Evolutionary conservation across 371 early-diverging fungal species (phyloP).

Genomic region (Blyttiomyces sp.): DNA sequence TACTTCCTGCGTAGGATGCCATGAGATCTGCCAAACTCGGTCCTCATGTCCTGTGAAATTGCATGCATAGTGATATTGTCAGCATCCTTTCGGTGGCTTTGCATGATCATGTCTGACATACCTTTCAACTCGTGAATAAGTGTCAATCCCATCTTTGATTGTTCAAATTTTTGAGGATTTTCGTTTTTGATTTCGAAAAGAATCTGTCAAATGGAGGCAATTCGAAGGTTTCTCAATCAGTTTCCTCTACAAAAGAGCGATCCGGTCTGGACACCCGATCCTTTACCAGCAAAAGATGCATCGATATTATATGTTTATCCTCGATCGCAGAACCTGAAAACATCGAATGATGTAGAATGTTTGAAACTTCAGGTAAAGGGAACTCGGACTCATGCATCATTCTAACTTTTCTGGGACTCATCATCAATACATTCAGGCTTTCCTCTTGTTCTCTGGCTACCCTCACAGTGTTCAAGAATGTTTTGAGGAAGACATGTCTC

Average conservation of each 20-base stretch:
- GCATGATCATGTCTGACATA: too few species aligned
- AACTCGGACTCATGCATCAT: neutral
- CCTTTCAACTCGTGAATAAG: too few species aligned
- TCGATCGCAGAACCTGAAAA: slow-evolving; percentile 1
- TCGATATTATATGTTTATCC: slow-evolving; percentile 21
- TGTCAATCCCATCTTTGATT: too few species aligned
- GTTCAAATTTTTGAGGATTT: too few species aligned
- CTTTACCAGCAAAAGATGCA: slow-evolving; percentile 4
- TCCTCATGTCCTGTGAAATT: slow-evolving; percentile 76
- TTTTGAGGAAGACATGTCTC: slow-evolving; percentile 25
- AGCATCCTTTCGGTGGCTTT: too few species aligned
- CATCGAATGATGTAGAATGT: slow-evolving; percentile 22
- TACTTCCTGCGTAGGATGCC: slow-evolving; percentile 74
- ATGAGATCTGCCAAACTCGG: slow-evolving; percentile 88
- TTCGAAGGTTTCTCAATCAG: too few species aligned
- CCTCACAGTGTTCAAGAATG: slow-evolving; percentile 22
- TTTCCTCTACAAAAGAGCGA: slow-evolving; percentile 15
- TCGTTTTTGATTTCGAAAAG: too few species aligned
- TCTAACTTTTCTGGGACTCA: neutral
- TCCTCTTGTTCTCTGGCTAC: slow-evolving; percentile 27
- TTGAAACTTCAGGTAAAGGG: slow-evolving; percentile 18
- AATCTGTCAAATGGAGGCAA: too few species aligned
- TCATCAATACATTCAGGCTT: slow-evolving; percentile 8
- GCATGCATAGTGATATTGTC: too few species aligned
- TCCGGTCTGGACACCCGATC: slow-evolving; percentile 7